Evolutionary conservation across 257 asterid species (phyloP), one percentile per base, ranked within the genome.

Genomic region (Fraxinus excelsior): DNA sequence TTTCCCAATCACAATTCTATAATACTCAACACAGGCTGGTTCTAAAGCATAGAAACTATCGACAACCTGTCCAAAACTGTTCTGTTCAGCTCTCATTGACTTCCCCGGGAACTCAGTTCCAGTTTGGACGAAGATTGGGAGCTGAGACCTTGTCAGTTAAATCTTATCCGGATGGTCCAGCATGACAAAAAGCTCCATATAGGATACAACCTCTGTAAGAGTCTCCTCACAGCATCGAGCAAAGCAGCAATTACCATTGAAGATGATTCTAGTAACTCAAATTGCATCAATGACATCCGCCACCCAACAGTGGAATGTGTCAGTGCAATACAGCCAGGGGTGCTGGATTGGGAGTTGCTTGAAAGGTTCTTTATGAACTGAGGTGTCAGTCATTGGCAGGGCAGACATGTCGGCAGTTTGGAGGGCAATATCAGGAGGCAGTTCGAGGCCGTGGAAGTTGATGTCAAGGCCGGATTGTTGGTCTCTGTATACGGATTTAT

Each of bases 291-390:
- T 85, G 0, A 81, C 60, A 46, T 81, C 84, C 31, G 69, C 70
- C 5, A 85, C 82, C 88, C 88, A 84, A 2, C 82, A 84, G 28
- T 71, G 74, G 37, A 81, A 53, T 76, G 80, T 18, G 66, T 84
- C 88, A 1, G 84, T 79, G 25, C 67, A 23, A 84, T 76, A 29
- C 84, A 79, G 60, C 79, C 70, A 10, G 85, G 88, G 68, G 1
- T 75, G 40, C 21, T 64, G 75, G 25, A 19, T 0, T 2, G 76
- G 75, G 14, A 74, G 67, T 9, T 72, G 31, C 73, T 70, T 76
- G 76, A 82, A 67, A 0, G 77, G 73, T 40, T 80, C 26, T 26
- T 76, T 79, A 3, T 82, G 86, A 12, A 73, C 32, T 31, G 60
- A 32, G 8, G 73, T 9, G 16, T 79, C 85, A 16, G 16, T 14